Evolutionary conservation across 2,329 filamentous ascomycete species (phyloP).

Genomic region (Botrytis paeoniae): DNA sequence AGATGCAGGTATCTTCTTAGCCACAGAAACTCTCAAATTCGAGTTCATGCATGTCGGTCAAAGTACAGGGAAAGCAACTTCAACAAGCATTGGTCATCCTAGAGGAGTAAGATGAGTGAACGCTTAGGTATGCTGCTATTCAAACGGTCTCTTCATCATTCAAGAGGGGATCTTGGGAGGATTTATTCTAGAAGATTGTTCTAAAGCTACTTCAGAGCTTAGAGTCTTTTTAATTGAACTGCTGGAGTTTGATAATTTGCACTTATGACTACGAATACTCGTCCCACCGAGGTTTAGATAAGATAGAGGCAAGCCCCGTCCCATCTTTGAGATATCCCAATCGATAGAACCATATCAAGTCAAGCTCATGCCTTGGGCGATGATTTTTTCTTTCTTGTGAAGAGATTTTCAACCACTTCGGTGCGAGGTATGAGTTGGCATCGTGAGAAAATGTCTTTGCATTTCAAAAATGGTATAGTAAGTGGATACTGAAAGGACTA

Average conservation of each 20-base stretch:
- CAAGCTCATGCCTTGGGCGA: not conserved
- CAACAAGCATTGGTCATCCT: constrained; percentile 3
- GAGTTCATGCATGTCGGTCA: constrained; percentile 21
- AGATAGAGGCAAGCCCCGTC: not conserved
- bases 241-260: not conserved
- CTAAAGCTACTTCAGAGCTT: not conserved
- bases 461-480: constrained; percentile 5
- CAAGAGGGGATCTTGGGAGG: not conserved
- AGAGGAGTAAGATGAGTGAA: not conserved
- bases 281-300: constrained; percentile 2
- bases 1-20: constrained; percentile 3
- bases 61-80: constrained; percentile 6
- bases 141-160: not conserved
- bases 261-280: not conserved
- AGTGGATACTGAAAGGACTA: constrained; percentile 9
- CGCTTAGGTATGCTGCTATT: not conserved
- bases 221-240: not conserved
- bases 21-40: constrained; percentile 10
- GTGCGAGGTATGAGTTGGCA: constrained; percentile 8
- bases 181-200: not conserved
- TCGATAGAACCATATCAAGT: not conserved
- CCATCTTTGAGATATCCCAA: constrained; percentile 2
- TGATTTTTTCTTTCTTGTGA: not conserved
- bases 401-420: constrained; percentile 2
- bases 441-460: constrained; percentile 2